Evolutionary conservation across 1,284 basidiomycete genomes (phyloP), one percentile per base, ranked within the genome.

Genomic region (Cystobasidium sp.): DNA sequence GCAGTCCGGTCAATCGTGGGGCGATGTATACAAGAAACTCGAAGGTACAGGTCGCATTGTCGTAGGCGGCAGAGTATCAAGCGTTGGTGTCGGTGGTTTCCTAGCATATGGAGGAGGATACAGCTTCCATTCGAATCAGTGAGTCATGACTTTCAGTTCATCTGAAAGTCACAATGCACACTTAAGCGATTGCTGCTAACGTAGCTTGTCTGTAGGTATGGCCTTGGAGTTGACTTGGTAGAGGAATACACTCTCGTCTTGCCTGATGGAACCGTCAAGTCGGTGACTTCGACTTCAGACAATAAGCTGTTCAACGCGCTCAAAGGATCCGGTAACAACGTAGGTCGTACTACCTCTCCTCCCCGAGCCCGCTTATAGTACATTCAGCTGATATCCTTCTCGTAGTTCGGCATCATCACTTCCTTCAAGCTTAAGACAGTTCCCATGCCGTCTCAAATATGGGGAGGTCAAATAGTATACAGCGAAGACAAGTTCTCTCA

Each of bases 21-120:
- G 88, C 72, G 84, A 86, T 49, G 87, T 88, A 3, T 89, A 88
- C 70, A 81, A 78, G 6, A 83, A 82, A 2, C 82, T 89, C 0
- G 85, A 83, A 6, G 84, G 84, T 0, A 74, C 83, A 55, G 81
- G 81, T 5, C 83, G 86, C 6, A 88, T 84, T 56, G 86, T 88
- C 10, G 83, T 87, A 0, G 88, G 87, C 9, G 87, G 86, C 20
- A 81, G 87, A 3, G 84, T 85, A 0, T 75, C 83, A 0, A 81
- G 87, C n/a, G 68, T 76, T 24, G 75, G 75, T 3, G 75, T 71
- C 41, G 75, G 74, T 20, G 75, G 75, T 22, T 64, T 76, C 52
- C 51, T 76, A 2, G 47, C 75, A 18, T 75, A 53, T 39, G 70
- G 75, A n/a, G 75, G 75, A 18, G 75, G 75, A n/a, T 75, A 76